Evolutionary conservation across 345 rosid genomes (phyloP), one percentile per base, ranked within the genome.

Genomic region (Linum lewisii): DNA sequence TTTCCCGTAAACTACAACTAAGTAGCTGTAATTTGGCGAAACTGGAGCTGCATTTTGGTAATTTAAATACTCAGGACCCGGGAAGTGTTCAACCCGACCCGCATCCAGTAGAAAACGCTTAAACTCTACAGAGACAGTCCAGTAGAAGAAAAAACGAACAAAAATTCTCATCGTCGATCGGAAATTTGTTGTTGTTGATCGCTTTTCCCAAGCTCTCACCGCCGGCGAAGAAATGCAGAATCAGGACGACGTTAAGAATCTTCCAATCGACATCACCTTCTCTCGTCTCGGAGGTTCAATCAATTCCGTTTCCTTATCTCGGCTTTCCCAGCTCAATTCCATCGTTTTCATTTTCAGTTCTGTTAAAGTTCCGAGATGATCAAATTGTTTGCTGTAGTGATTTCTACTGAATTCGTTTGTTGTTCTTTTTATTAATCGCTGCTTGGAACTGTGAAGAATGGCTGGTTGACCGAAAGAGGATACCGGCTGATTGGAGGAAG

Each of bases 401-500:
- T 42, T 42, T 42, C 14, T 11, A 11, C 16, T 6, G 4, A 3
- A 16, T 11, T 38, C 9, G 10, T 38, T 38, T 38, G 45, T 38
- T 38, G n/a, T 26, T 2, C 6, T 29, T 29, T 29, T 8, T 29
- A 5, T 29, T 29, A 29, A 29, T 42, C 47, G 2, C 47, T 16
- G 18, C 47, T 42, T 42, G 47, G 47, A 42, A 6, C 13, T 42
- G 18, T 42, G 47, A 11, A 42, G 47, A 42, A 42, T 42, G 47
- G 47, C 47, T 88, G 77, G 93, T 88, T 68, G 99, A 93, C 83
- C 95, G 97, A 70, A 93, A 89, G 82, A 78, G 91, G 67, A 73
- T 86, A 45, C 97, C 97, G 25, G 71, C 88, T 57, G 97, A 86
- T 85, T 54, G 90, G 87, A 77, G 97, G 99, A 89, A 89, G 75